phyloP scores from a whole-genome alignment of 768 basidiomycete genomes.

The Sarcodon sp. region DNA sequence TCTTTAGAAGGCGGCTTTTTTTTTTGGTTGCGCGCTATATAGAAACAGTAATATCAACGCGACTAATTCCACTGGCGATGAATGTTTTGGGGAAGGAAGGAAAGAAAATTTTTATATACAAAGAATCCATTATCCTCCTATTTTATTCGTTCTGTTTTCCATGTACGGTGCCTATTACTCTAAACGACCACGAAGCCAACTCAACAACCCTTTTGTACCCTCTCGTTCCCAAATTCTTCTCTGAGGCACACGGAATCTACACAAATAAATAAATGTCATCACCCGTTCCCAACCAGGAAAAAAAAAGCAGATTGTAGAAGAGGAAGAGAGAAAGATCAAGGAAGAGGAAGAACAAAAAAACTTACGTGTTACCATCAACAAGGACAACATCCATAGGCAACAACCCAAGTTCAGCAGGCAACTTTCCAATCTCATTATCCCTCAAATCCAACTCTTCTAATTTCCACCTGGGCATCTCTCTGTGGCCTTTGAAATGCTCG shows the following conservation, averaged over 20 bases:
- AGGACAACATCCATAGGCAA: slow-evolving; percentile 70
- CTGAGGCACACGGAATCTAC: slow-evolving; percentile 71
- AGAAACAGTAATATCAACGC: no score
- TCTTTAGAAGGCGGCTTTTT: no score
- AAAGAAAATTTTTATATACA: no score
- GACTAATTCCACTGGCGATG: no score
- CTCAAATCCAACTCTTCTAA: slow-evolving; percentile 75
- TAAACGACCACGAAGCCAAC: slow-evolving; percentile 66
- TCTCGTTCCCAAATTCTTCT: slow-evolving; percentile 80
- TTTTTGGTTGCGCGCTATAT: no score
- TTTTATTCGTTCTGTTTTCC: no score
- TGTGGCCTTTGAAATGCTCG: slow-evolving; percentile 51
- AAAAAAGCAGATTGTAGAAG: no score
- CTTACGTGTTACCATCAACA: slow-evolving; percentile 78
- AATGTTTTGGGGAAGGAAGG: no score
- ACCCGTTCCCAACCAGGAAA: neutral
- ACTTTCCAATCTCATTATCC: slow-evolving; percentile 65
- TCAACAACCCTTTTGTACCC: slow-evolving; percentile 70
- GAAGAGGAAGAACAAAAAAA: no score
- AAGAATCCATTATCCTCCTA: no score
- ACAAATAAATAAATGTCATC: neutral
- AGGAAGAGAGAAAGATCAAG: no score
- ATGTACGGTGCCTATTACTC: slow-evolving; percentile 27
- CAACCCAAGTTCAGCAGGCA: slow-evolving; percentile 60
- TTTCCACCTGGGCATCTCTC: slow-evolving; percentile 54